Percentiles rank a stretch among this genome's conserved stretches.
These are phyloP conservation scores for Luffa aegyptiaca DNA, from an alignment of 306 rosid species.

Conservation along the genomic window DNA sequence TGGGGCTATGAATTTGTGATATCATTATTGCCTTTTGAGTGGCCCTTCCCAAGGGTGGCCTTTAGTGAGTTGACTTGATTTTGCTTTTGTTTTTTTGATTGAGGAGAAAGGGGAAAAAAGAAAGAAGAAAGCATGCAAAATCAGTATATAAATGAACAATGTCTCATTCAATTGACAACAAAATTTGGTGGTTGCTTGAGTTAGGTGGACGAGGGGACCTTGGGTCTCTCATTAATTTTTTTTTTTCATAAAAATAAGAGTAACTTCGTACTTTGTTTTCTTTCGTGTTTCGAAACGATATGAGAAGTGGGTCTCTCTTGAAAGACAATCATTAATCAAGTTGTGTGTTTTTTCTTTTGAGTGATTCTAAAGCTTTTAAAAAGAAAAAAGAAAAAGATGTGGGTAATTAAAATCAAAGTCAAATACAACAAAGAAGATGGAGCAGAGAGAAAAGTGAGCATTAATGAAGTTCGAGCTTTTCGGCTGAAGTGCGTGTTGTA, in stretches of 20 bases:
- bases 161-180: constrained; percentile 3
- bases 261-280: background rate
- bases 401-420: background rate
- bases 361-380: background rate
- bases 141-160: background rate
- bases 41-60: background rate
- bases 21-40: background rate
- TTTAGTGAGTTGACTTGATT: constrained; percentile 3
- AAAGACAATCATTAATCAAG: background rate
- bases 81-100: background rate
- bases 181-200: background rate
- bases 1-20: background rate
- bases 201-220: background rate
- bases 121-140: background rate
- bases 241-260: background rate
- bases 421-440: background rate
- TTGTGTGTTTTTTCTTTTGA: background rate
- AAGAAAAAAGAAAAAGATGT: background rate
- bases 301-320: background rate
- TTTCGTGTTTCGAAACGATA: background rate
- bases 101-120: background rate
- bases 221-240: background rate
- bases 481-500: background rate
- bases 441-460: background rate
- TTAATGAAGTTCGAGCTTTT: background rate